Base-by-base conservation (phyloP, 352 stramenopile genomes). In the Thraustotheca clavata region DNA sequence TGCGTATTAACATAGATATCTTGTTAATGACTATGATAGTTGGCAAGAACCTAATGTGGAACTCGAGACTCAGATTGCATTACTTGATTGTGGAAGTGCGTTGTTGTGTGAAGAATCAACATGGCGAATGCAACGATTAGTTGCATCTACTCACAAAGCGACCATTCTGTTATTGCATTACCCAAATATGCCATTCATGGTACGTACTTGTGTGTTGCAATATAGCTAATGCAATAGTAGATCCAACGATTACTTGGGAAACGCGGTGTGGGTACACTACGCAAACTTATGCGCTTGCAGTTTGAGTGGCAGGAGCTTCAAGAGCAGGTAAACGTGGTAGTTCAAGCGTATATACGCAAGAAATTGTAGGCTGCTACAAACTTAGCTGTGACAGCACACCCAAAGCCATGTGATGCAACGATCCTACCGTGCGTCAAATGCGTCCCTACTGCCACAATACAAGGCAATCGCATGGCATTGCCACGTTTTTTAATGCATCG, bases 351-450 rank as follows among this genome's bases (percentile, higher is more conserved):
- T 31, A 27, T 9, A 5, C n/a, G n/a, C n/a, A n/a, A n/a, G n/a
- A n/a, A n/a, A n/a, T n/a, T n/a, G 38, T 54, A 65, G 57, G 31
- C 57, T 6, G 57, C 57, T 7, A 38, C 20, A 16, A 16, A 54
- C 24, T 35, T 65, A 31, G 57, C 57, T 9, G 20, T 36, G 3
- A 26, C 9, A 16, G 52, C 57, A 4, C 35, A 55, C 18, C 38
- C 57, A 7, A 65, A 65, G 12, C 57, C 57, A 27, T 29, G 52
- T 26, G 35, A 55, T 20, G 46, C 38, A 33, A 9, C 12, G 4
- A 55, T 41, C 22, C 24, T 55, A 35, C 57, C 57, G 24, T 20
- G 52, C n/a, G 18, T 65, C n/a, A 55, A 65, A 33, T 65, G 57
- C 27, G 57, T 54, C 9, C 57, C 57, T 3, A 32, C 57, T n/a